Evolutionary conservation across 371 early-diverging fungal species (phyloP).

Genomic region (Dichotomocladium elegans): DNA sequence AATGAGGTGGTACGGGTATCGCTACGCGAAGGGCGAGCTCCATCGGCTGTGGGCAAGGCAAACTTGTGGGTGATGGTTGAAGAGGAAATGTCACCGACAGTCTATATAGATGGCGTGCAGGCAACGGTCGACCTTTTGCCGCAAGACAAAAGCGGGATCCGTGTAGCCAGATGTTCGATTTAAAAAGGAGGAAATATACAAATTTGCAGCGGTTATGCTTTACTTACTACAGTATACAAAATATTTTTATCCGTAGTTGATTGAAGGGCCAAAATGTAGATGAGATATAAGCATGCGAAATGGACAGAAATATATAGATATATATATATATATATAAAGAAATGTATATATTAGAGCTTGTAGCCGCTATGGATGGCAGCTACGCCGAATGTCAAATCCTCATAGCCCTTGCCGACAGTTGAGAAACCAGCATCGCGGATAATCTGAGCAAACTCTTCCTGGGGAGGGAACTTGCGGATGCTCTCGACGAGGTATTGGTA

Average conservation of each 20-base stretch:
- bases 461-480: constrained; percentile 93
- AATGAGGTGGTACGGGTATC: constrained; percentile 12
- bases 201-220: not conserved
- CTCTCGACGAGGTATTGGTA: constrained; percentile 98
- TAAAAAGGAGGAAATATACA: not conserved
- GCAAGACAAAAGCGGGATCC: not conserved
- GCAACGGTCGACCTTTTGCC: not conserved
- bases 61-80: not conserved
- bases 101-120: constrained; percentile 16
- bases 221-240: not conserved
- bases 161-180: constrained; percentile 7
- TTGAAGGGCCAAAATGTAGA: too few relatives aligned
- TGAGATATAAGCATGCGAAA: too few relatives aligned
- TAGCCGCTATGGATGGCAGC: constrained; percentile 77
- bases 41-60: not conserved
- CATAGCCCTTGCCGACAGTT: constrained; percentile 86
- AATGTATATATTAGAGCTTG: constrained; percentile 14
- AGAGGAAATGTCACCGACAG: constrained; percentile 7
- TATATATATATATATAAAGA: constrained; percentile 1
- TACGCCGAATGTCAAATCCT: constrained; percentile 94
- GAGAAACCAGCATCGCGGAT: constrained; percentile 90
- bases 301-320: not conserved
- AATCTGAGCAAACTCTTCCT: constrained; percentile 86
- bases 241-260: too few relatives aligned
- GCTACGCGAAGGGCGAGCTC: constrained; percentile 1